Evolutionary conservation across 2,329 filamentous ascomycete species (phyloP).

Genomic region (Chalaropsis thielavioides): DNA sequence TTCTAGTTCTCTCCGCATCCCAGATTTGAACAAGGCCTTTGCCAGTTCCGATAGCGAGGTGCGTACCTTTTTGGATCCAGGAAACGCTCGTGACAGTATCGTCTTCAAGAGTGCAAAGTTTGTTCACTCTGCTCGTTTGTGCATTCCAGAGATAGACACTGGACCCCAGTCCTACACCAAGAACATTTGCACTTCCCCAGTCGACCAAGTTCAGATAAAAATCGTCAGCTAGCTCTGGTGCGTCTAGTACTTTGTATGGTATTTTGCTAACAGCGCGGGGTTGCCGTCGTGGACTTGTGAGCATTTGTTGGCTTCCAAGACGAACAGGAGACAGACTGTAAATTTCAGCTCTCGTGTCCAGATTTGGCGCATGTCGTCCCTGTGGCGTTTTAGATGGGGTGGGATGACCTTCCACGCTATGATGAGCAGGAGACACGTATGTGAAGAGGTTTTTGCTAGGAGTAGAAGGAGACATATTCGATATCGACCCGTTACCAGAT

Average conservation of each 20-base stretch:
- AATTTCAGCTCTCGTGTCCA: conserved; percentile 81
- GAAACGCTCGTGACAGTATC: conserved; percentile 93
- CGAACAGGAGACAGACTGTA: conserved; percentile 93
- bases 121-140: conserved; percentile 76
- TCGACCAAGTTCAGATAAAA: conserved; percentile 97
- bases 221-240: conserved; percentile 88
- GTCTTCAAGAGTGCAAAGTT: conserved; percentile 80
- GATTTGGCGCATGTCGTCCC: conserved; percentile 71
- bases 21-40: conserved; percentile 95
- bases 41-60: conserved; percentile 86
- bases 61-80: conserved; percentile 96
- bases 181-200: conserved; percentile 88
- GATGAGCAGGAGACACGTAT: conserved; percentile 67
- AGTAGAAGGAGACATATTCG: conserved; percentile 76
- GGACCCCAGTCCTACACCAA: conserved; percentile 81
- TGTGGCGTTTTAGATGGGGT: conserved; percentile 83
- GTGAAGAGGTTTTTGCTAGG: conserved; percentile 95
- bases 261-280: conserved; percentile 88
- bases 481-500: conserved; percentile 48
- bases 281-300: conserved; percentile 77
- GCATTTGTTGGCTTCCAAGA: conserved; percentile 82
- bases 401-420: conserved; percentile 59
- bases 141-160: conserved; percentile 99
- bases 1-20: conserved; percentile 77
- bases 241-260: conserved; percentile 93